Evolutionary conservation across 2,329 filamentous ascomycete species (phyloP).

Genomic region (Phaeosphaeriaceae sp.): DNA sequence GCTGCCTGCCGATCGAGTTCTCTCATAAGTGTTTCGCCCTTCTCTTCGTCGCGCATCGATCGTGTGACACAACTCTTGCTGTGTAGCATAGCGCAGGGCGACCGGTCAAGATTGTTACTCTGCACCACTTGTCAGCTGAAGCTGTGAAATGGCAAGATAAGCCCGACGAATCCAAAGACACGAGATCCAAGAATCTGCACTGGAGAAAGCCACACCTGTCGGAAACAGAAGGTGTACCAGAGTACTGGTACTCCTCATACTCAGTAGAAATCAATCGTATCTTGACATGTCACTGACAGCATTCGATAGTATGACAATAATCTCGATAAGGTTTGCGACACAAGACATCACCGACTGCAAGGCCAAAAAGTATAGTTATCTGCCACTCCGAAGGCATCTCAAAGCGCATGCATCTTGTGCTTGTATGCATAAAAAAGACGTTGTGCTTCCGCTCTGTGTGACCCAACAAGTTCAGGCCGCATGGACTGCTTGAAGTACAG

Average conservation of each 20-base stretch:
- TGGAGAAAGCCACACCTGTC: not conserved
- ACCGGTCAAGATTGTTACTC: not conserved
- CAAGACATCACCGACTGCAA: not conserved
- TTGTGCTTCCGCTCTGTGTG: not conserved
- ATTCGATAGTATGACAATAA: not conserved
- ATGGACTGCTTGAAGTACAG: not conserved
- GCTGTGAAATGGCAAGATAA: not conserved
- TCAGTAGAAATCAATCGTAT: not conserved
- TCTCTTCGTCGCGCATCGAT: not conserved
- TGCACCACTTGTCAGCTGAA: not conserved
- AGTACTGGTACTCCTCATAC: not conserved
- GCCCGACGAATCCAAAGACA: not conserved
- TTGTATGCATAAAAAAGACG: not conserved
- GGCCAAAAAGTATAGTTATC: not conserved
- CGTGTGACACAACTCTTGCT: not conserved
- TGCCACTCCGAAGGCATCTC: not conserved
- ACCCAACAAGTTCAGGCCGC: not conserved
- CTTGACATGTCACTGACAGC: not conserved
- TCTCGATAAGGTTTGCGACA: not conserved
- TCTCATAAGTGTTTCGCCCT: not conserved
- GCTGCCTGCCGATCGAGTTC: not conserved
- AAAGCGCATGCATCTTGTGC: not conserved
- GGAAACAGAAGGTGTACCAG: not conserved
- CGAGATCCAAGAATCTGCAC: not conserved
- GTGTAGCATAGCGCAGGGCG: not conserved